phyloP scores from a whole-genome alignment of 495 filamentous ascomycete species.

The Tuber calosporum region DNA sequence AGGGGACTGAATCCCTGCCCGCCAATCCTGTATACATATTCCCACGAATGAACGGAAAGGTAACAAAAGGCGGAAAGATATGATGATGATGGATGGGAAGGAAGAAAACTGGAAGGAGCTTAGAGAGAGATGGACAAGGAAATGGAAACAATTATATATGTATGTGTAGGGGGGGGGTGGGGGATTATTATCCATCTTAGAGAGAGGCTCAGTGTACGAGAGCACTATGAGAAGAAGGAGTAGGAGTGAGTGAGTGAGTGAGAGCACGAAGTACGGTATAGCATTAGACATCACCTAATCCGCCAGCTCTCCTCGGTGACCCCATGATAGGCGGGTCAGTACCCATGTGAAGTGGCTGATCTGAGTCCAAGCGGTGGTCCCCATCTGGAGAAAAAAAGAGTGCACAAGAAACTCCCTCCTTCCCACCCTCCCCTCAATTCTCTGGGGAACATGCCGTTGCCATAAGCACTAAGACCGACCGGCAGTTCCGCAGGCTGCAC shows the following conservation, averaged over 20 bases:
- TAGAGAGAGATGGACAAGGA: not conserved
- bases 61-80: not conserved
- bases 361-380: not conserved
- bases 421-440: not conserved
- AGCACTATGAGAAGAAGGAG: not conserved
- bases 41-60: not conserved
- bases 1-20: not conserved
- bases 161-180: not conserved
- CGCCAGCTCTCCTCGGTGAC: not conserved
- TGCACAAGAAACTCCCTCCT: not conserved
- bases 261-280: not conserved
- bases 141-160: not conserved
- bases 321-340: not conserved
- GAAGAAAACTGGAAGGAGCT: not conserved
- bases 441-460: not conserved
- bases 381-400: not conserved
- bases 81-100: not conserved
- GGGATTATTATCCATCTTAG: not conserved
- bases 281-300: not conserved
- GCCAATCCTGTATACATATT: not conserved
- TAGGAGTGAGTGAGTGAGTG: not conserved
- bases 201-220: not conserved
- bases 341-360: not conserved
- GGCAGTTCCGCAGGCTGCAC: not conserved
- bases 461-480: not conserved